phyloP scores from a whole-genome alignment of 768 basidiomycete genomes.

The Lactifluus echinatus region DNA sequence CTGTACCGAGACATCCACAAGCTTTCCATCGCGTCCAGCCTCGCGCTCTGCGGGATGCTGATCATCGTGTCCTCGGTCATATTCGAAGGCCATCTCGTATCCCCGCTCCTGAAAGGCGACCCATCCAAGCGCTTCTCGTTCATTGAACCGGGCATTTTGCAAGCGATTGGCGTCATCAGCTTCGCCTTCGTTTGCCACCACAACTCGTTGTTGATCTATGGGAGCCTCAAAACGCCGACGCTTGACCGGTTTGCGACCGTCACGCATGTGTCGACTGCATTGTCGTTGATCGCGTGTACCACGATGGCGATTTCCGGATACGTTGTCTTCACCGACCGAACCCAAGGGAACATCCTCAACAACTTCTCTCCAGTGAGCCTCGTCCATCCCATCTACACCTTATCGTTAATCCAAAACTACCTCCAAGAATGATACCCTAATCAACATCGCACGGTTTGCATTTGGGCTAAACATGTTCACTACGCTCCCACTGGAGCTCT shows the following conservation, averaged over 20 bases:
- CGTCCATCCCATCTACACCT: background rate
- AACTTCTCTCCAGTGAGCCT: conserved; percentile 73
- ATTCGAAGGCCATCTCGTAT: conserved; percentile 70
- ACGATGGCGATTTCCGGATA: conserved; percentile 82
- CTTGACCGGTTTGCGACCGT: conserved; percentile 88
- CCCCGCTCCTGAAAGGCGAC: conserved; percentile 68
- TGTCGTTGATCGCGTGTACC: conserved; percentile 79
- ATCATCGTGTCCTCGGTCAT: conserved; percentile 86
- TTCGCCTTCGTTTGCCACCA: conserved; percentile 98
- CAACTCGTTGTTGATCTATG: conserved; percentile 94
- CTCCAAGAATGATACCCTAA: conserved; percentile 70
- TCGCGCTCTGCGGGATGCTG: conserved; percentile 89
- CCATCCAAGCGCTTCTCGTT: conserved; percentile 66
- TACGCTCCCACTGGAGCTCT: conserved; percentile 89
- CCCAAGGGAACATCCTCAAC: conserved; percentile 93
- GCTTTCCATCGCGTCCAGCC: conserved; percentile 82
- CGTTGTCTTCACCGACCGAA: conserved; percentile 83
- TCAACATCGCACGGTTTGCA: conserved; percentile 91
- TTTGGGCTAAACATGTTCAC: conserved; percentile 98
- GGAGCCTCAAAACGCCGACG: conserved; percentile 86
- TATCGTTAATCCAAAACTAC: background rate
- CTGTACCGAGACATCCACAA: conserved; percentile 98
- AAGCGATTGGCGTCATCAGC: conserved; percentile 95
- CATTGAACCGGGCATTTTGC: conserved; percentile 75
- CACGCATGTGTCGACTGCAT: conserved; percentile 81